Evolutionary conservation across 2,329 filamentous ascomycete genomes (phyloP), one percentile per base, ranked within the genome.

Genomic region (Clonostachys byssicola): DNA sequence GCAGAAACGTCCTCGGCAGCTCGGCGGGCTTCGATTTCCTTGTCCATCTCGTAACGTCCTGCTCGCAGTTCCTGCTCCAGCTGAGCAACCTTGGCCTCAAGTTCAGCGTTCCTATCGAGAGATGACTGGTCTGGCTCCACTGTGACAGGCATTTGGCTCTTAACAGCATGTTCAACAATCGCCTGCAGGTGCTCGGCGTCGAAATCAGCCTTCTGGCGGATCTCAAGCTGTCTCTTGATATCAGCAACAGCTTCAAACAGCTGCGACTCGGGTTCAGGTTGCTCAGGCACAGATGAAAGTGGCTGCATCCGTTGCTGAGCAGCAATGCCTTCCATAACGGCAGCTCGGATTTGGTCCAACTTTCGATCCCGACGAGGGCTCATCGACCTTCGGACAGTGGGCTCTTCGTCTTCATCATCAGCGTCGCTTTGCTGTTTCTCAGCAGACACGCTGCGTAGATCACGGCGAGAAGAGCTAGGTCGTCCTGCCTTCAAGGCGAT

Each of bases 391-490:
- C 82, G 76, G 52, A 75, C 69, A 49, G 70, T 51, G 47, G 82
- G 78, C 48, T 85, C 88, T 18, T 96, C 91, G 54, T 95, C 92
- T 60, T 96, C 91, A 52, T 96, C 92, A 62, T 97, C 92, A 12
- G 94, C 92, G 67, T 97, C 94, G 61, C 92, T 96, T 49, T 95
- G 84, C 43, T 81, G 75, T 5, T 78, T 60, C 33, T 90, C 87
- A n/a, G 75, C 81, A 42, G 88, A 92, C 39, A 81, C 66, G 62
- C 85, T 89, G 55, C 83, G 81, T 54, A 80, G 74, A 23, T 79
- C 77, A 39, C 77, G 77, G 33, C 79, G 74, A 47, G 74, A 80
- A 12, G 82, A 80, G 12, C 81, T 80, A 23, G 74, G 70, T 47
- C 74, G 74, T 33, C 73, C 72, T 30, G 80, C 75, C 55, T 86